phyloP scores from a whole-genome alignment of 2,329 filamentous ascomycete species.

The Zarea fungicola region DNA sequence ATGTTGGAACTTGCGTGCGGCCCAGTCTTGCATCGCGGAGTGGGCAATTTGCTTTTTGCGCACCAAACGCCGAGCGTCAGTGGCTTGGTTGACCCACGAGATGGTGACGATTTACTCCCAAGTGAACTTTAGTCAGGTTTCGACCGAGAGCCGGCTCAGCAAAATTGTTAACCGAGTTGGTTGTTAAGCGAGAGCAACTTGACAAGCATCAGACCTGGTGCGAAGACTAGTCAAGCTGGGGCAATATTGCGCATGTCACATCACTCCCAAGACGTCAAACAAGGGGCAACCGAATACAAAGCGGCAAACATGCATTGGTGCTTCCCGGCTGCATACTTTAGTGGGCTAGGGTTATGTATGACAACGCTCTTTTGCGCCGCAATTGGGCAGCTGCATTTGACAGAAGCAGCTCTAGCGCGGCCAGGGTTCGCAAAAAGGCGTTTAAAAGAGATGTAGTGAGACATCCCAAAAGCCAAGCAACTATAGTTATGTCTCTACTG shows the following conservation, averaged over 20 bases:
- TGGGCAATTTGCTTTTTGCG: no score
- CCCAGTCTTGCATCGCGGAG: no score
- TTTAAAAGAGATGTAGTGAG: neutral
- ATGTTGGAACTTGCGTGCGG: no score
- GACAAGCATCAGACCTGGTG: neutral
- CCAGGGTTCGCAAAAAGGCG: neutral
- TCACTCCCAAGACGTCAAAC: neutral
- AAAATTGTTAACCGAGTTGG: neutral
- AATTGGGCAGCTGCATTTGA: neutral
- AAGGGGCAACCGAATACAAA: neutral
- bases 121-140: no score
- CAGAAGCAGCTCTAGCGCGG: neutral
- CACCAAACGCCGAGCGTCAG: no score
- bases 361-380: constrained; percentile 8
- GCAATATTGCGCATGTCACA: neutral
- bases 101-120: no score
- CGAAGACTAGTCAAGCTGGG: neutral
- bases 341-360: constrained; percentile 11
- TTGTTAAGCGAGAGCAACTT: neutral
- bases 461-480: no score
- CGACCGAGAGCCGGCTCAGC: no score
- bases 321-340: constrained; percentile 8
- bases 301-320: constrained; percentile 2
- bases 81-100: no score
- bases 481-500: no score